A percentile compares a stretch with the other conserved stretches of the same genome.
phyloP scores from a whole-genome alignment of 768 basidiomycete genomes.

The Cystofilobasidium bisporidii region DNA sequence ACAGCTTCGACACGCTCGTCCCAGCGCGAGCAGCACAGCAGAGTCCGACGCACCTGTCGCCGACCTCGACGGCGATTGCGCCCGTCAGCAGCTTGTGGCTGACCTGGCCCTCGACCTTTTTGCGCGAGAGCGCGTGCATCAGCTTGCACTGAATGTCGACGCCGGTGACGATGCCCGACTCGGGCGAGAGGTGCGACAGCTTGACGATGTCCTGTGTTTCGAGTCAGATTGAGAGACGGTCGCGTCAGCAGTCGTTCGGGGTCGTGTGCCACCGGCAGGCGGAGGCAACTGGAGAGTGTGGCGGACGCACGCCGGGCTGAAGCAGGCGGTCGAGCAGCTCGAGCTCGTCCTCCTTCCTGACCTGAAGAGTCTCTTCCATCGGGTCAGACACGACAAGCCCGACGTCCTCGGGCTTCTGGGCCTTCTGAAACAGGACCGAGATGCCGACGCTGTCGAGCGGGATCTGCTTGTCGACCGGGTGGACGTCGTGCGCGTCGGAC shows the following conservation, averaged over 20 bases:
- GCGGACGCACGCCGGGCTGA: slow-evolving; percentile 8
- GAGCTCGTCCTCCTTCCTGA: slow-evolving; percentile 9
- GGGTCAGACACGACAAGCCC: not conserved
- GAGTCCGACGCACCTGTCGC: slow-evolving; percentile 25
- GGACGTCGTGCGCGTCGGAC: not conserved
- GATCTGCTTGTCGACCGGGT: slow-evolving; percentile 16
- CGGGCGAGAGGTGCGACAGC: slow-evolving; percentile 28
- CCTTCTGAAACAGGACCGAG: slow-evolving; percentile 4
- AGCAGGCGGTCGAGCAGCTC: slow-evolving; percentile 16
- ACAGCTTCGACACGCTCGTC: too few relatives aligned
- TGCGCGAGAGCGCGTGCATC: slow-evolving; percentile 62
- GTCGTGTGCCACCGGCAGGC: too few relatives aligned
- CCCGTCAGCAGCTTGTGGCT: slow-evolving; percentile 51
- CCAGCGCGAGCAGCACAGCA: not conserved
- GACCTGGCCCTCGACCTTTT: slow-evolving; percentile 56
- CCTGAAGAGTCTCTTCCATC: not conserved
- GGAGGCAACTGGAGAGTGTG: too few relatives aligned
- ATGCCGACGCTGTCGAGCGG: slow-evolving; percentile 6
- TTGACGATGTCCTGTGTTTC: slow-evolving; percentile 24
- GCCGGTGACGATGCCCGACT: slow-evolving; percentile 63
- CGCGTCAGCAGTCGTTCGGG: too few relatives aligned
- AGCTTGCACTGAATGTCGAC: slow-evolving; percentile 57
- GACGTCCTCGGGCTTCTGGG: not conserved
- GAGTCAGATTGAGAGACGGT: too few relatives aligned
- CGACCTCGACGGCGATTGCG: slow-evolving; percentile 42